These are phyloP conservation scores for Dioszegia aurantiaca DNA, from an alignment of 768 basidiomycete species.

Conservation along the genomic window DNA sequence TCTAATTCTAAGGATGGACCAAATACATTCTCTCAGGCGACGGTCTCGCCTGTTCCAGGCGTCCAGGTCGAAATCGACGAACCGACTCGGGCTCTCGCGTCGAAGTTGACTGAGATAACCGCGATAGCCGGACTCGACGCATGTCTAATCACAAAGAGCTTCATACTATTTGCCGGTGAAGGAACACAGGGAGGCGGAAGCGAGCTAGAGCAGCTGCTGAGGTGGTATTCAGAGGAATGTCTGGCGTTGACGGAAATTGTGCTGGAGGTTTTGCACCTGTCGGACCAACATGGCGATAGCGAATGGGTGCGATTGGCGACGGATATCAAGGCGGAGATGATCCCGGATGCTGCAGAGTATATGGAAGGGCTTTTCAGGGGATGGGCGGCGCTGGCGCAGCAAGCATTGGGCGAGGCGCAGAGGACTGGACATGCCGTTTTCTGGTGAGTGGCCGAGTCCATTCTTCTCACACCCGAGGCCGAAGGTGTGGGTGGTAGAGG, in stretches of 20 bases:
- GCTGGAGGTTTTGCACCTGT: conserved; percentile 70
- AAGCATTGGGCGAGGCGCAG: conserved; percentile 49
- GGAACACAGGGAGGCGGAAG: conserved; percentile 56
- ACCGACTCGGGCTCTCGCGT: conserved; percentile 66
- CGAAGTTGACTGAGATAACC: conserved; percentile 69
- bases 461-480: too few relatives aligned
- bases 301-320: conserved; percentile 22
- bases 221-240: conserved; percentile 75
- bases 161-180: conserved; percentile 62
- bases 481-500: too few relatives aligned
- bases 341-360: conserved; percentile 67
- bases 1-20: conserved; percentile 56
- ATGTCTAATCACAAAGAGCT: conserved; percentile 69
- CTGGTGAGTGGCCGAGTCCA: too few relatives aligned
- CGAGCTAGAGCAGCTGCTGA: conserved; percentile 61
- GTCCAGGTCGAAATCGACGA: conserved; percentile 64
- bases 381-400: conserved; percentile 55
- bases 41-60: conserved; percentile 62
- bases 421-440: conserved; percentile 24
- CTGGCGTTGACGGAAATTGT: conserved; percentile 68
- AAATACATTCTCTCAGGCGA: conserved; percentile 55
- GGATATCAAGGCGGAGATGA: conserved; percentile 56
- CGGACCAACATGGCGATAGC: conserved; percentile 57
- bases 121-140: conserved; percentile 79
- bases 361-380: conserved; percentile 62